These are phyloP conservation scores for Pouteria glomerata DNA, from an alignment of 148 eudicot genomes.

Conservation along the genomic window DNA sequence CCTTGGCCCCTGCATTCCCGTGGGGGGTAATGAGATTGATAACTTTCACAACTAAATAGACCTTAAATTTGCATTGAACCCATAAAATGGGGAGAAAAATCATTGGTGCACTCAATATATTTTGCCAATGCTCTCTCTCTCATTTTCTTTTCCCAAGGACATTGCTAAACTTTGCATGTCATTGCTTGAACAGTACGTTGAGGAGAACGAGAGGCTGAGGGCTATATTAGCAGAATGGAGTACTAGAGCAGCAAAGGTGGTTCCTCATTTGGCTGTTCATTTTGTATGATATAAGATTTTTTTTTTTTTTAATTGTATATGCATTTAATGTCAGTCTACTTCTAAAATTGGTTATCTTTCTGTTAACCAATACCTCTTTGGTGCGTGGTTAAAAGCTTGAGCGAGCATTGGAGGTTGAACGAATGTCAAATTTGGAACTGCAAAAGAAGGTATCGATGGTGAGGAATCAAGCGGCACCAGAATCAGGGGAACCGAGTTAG, in stretches of 20 bases:
- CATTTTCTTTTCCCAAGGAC: not conserved
- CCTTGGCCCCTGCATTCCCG: not conserved
- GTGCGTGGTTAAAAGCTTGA: slow-evolving; percentile 52
- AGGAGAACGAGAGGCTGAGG: slow-evolving; percentile 92
- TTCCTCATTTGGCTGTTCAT: not conserved
- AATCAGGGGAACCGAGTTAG: slow-evolving; percentile 31
- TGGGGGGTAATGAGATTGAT: not conserved
- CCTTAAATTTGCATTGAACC: not conserved
- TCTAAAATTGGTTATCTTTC: not conserved
- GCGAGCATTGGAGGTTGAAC: slow-evolving; percentile 74
- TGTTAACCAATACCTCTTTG: not conserved
- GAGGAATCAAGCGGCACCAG: slow-evolving; percentile 31
- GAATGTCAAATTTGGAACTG: slow-evolving; percentile 69
- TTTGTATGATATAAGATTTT: not conserved
- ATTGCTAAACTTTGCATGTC: not conserved
- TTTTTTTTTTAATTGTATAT: no score
- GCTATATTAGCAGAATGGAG: slow-evolving; percentile 98
- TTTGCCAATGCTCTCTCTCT: not conserved
- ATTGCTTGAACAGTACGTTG: slow-evolving; percentile 61
- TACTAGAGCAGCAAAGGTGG: slow-evolving; percentile 93
- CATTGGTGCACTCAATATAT: not conserved
- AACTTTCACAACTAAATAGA: not conserved
- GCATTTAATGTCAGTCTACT: no score
- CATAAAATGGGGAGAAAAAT: not conserved
- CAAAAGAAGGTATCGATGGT: slow-evolving; percentile 52